A percentile compares a stretch with the other conserved stretches of the same genome.
phyloP scores from a whole-genome alignment of 1,284 basidiomycete species.

The Marasmius oreades region DNA sequence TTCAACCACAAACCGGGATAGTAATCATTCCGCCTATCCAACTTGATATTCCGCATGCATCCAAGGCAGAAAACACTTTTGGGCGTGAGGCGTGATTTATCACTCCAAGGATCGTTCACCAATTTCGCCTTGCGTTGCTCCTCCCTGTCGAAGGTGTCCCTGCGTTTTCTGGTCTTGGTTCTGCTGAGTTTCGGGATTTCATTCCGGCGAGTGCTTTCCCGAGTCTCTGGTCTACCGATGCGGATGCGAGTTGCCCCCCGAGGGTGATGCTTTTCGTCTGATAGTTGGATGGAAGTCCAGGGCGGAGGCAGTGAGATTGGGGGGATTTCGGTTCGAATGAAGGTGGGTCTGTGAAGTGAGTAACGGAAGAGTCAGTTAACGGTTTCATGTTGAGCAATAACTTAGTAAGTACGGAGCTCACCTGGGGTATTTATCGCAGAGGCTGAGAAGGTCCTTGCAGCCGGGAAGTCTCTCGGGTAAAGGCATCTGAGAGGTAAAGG shows the following conservation, averaged over 20 bases:
- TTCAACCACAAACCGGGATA: constrained; percentile 10
- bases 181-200: too few species aligned
- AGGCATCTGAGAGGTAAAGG: background rate
- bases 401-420: background rate
- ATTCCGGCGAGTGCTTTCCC: background rate
- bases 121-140: constrained; percentile 8
- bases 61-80: constrained; percentile 7
- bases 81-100: constrained; percentile 3
- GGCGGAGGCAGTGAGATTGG: background rate
- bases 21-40: constrained; percentile 10
- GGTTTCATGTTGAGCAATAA: background rate
- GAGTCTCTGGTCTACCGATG: background rate
- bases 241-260: too few species aligned
- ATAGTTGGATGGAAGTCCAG: background rate
- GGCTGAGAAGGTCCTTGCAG: background rate
- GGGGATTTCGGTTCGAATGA: too few species aligned
- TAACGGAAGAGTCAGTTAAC: background rate
- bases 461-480: background rate
- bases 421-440: background rate
- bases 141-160: constrained; percentile 3
- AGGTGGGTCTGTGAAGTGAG: too few species aligned
- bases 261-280: background rate
- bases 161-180: background rate
- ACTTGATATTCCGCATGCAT: constrained; percentile 4
- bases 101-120: constrained; percentile 7